Percentiles rank a stretch among this genome's conserved stretches.
Evolutionary conservation across 306 rosid species (phyloP).

Genomic region (Pyrus communis): DNA sequence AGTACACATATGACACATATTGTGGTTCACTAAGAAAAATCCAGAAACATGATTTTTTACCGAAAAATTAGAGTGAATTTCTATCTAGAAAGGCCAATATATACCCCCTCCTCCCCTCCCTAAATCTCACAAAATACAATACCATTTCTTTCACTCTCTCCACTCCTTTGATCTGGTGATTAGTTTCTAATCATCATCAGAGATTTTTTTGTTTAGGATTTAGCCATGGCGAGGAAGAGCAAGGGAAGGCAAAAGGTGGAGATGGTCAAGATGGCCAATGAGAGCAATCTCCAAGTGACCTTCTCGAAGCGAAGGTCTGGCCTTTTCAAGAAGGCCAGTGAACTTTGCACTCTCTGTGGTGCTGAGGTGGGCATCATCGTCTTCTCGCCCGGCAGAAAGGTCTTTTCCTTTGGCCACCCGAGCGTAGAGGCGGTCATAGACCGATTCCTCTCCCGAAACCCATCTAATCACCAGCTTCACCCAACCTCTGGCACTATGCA

Average conservation of each 20-base stretch:
- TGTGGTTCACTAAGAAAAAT: not conserved
- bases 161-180: not conserved
- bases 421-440: conserved; percentile 25
- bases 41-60: not conserved
- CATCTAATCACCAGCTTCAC: not conserved
- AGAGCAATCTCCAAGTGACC: conserved; percentile 47
- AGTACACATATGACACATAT: not conserved
- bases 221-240: conserved; percentile 22
- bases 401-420: conserved; percentile 56
- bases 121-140: not conserved
- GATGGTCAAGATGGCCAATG: conserved; percentile 43
- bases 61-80: not conserved
- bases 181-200: not conserved
- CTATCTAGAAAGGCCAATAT: not conserved
- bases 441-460: conserved; percentile 20
- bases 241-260: conserved; percentile 55
- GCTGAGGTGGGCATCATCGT: conserved; percentile 42
- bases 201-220: not conserved
- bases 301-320: conserved; percentile 60
- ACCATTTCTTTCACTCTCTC: not conserved
- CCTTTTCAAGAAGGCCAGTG: conserved; percentile 59
- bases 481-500: conserved; percentile 20
- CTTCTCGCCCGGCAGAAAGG: conserved; percentile 47
- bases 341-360: conserved; percentile 45
- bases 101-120: not conserved